phyloP scores from a whole-genome alignment of 2,329 filamentous ascomycete species.

The Trichoderma citrinoviride region DNA sequence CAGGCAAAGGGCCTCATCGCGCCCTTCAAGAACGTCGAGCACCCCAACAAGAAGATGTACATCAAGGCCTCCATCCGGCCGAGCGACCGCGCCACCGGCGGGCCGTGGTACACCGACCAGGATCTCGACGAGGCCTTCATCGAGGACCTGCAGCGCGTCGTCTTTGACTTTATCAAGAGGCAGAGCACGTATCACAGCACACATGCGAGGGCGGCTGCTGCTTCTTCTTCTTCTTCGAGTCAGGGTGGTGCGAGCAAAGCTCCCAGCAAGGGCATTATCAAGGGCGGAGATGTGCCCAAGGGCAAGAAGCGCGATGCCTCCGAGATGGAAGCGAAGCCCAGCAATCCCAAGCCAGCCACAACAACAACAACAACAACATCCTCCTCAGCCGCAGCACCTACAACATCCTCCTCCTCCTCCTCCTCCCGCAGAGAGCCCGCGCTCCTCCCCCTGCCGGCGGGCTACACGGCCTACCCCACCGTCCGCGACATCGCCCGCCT shows the following conservation, averaged over 20 bases:
- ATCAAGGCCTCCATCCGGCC: constrained; percentile 84
- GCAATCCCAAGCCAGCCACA: neutral
- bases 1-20: constrained; percentile 80
- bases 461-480: constrained; percentile 77
- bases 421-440: constrained; percentile 36
- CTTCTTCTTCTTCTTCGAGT: too few species aligned
- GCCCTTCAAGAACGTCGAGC: constrained; percentile 87
- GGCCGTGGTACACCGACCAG: constrained; percentile 91
- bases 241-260: constrained; percentile 29
- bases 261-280: constrained; percentile 57
- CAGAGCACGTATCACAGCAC: constrained; percentile 65
- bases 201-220: constrained; percentile 36
- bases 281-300: constrained; percentile 41
- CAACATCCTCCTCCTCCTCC: neutral
- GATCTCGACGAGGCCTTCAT: constrained; percentile 89
- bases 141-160: constrained; percentile 67
- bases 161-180: constrained; percentile 70
- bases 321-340: constrained; percentile 32
- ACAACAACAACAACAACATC: constrained; percentile 28
- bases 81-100: constrained; percentile 86
- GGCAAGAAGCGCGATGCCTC: constrained; percentile 52
- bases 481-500: constrained; percentile 72
- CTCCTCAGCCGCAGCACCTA: constrained; percentile 11
- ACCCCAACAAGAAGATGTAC: constrained; percentile 91
- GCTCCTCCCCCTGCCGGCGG: constrained; percentile 57